Conservation (phyloP, 768 basidiomycete species). For the Russula sp. region DNA sequence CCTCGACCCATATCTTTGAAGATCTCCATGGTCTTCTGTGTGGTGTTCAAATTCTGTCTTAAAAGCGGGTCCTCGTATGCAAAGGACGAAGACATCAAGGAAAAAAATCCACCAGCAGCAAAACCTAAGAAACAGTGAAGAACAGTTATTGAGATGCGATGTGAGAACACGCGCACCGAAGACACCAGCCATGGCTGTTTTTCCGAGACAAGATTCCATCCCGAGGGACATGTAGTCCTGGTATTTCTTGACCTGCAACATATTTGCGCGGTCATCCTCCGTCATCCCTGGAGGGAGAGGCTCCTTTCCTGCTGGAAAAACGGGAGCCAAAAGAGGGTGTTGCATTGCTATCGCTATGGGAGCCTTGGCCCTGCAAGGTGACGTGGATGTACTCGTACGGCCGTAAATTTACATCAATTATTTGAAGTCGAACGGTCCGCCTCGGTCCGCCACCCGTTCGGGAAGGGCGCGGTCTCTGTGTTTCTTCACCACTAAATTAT, state of each 20-base stretch:
- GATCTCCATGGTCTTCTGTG: conserved; percentile 76
- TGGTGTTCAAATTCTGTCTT: conserved; percentile 51
- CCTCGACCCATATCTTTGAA: conserved; percentile 92
- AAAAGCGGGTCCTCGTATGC: conserved; percentile 90
- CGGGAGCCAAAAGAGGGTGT: conserved; percentile 48
- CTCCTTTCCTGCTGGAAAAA: conserved; percentile 81
- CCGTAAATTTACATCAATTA: neutral
- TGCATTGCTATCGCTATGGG: conserved; percentile 11
- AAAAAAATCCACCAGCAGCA: conserved; percentile 90
- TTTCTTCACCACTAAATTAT: conserved; percentile 28
- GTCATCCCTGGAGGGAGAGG: conserved; percentile 79
- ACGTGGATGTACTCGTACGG: neutral
- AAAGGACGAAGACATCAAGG: conserved; percentile 92
- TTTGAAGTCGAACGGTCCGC: neutral
- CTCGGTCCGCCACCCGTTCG: neutral
- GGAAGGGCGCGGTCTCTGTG: neutral
- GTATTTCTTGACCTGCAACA: conserved; percentile 69
- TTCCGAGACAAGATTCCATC: conserved; percentile 82
- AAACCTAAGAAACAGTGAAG: conserved; percentile 51
- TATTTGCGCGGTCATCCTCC: conserved; percentile 66
- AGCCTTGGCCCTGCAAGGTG: neutral
- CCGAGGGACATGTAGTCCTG: conserved; percentile 60
- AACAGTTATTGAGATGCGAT: neutral
- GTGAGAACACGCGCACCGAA: conserved; percentile 52
- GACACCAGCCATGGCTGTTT: conserved; percentile 73